Conservation (phyloP, 2,329 filamentous ascomycete species). For the Beauveria scarabaeidicola region DNA sequence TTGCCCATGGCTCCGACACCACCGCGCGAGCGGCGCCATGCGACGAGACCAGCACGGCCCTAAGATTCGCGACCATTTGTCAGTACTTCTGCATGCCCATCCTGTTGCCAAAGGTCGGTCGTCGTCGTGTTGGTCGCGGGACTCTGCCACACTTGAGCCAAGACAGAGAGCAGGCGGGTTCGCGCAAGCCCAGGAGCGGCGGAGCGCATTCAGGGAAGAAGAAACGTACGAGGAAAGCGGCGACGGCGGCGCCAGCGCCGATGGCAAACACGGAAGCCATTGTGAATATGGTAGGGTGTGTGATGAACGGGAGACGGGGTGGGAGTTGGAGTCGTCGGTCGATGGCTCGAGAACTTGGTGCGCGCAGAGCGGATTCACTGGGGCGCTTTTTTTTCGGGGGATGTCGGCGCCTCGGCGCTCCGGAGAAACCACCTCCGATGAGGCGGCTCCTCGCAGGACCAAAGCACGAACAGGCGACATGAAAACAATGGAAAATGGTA, state of each 20-base stretch:
- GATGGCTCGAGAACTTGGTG: not conserved
- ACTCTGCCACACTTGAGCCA: too few relatives aligned
- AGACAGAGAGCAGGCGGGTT: too few relatives aligned
- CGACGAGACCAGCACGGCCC: constrained; percentile 89
- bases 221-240: constrained; percentile 40
- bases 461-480: too few relatives aligned
- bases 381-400: constrained; percentile 6
- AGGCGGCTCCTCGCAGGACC: not conserved
- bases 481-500: too few relatives aligned
- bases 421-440: constrained; percentile 7
- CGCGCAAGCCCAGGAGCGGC: not conserved
- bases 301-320: not conserved
- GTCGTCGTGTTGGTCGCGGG: too few relatives aligned
- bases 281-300: constrained; percentile 5
- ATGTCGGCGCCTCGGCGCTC: constrained; percentile 1
- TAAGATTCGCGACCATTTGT: constrained; percentile 30
- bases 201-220: not conserved
- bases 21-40: constrained; percentile 72
- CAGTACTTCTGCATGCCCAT: not conserved
- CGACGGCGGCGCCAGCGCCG: constrained; percentile 41
- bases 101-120: not conserved
- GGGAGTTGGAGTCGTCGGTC: not conserved
- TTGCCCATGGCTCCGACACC: constrained; percentile 74
- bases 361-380: not conserved
- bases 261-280: constrained; percentile 38